A percentile compares a stretch with the other conserved stretches of the same genome.
Evolutionary conservation across 2,329 filamentous ascomycete genomes (phyloP).

Genomic region (Pyrenochaeta sp.): DNA sequence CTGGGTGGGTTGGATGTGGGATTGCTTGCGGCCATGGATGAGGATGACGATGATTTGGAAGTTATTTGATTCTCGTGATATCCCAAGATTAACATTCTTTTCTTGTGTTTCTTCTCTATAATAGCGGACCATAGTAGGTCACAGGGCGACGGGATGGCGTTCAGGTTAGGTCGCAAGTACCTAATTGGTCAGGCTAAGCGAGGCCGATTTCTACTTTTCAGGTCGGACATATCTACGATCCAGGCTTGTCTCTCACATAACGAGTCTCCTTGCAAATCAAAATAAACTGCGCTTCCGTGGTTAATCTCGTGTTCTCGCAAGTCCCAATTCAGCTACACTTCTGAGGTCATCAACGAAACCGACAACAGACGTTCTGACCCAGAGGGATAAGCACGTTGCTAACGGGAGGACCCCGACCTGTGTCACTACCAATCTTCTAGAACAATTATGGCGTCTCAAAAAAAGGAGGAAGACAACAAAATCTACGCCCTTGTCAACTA

Average conservation of each 20-base stretch:
- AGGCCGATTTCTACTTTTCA: conserved; percentile 32
- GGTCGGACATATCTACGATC: conserved; percentile 17
- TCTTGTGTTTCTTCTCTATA: background rate
- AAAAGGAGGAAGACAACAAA: conserved; percentile 12
- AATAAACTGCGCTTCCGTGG: background rate
- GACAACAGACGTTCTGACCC: background rate
- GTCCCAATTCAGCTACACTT: background rate
- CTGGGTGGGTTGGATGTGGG: conserved; percentile 47
- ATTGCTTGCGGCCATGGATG: conserved; percentile 49
- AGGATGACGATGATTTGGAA: conserved; percentile 59
- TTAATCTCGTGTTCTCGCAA: background rate
- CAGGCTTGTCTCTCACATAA: conserved; percentile 21
- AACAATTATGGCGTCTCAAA: conserved; percentile 16
- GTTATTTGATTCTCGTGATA: conserved; percentile 52
- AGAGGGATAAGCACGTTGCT: background rate
- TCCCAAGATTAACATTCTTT: conserved; percentile 10
- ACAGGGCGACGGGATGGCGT: conserved; percentile 24
- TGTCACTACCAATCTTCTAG: background rate
- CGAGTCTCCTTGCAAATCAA: conserved; percentile 30
- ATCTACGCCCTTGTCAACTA: conserved; percentile 82
- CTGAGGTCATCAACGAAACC: background rate
- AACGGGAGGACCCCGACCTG: background rate
- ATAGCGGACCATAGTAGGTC: background rate
- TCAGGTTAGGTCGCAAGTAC: conserved; percentile 13
- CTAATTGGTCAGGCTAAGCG: conserved; percentile 47